Percentiles rank a stretch among this genome's conserved stretches.
Evolutionary conservation across 148 eudicot genomes (phyloP).

Genomic region (Chenopodium album): DNA sequence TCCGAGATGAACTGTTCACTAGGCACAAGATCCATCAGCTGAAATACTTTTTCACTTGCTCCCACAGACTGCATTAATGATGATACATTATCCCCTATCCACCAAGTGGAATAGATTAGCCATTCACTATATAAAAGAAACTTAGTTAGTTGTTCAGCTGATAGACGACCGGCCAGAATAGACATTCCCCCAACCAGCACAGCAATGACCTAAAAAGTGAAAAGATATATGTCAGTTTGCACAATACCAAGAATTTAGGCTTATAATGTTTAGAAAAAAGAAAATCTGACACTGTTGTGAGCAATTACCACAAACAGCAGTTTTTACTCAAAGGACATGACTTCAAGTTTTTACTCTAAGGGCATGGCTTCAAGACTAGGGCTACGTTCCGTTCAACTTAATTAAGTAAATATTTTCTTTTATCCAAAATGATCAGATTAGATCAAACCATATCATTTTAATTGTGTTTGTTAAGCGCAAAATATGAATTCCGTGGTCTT

Average conservation of each 20-base stretch:
- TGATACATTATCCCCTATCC: constrained; percentile 94
- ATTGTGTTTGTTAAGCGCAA: too few relatives aligned
- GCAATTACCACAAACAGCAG: not conserved
- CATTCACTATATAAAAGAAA: constrained; percentile 96
- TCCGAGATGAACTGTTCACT: constrained; percentile 71
- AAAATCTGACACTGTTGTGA: not conserved
- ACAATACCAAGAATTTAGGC: not conserved
- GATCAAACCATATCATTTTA: too few relatives aligned
- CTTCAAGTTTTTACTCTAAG: too few relatives aligned
- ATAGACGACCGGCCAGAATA: constrained; percentile 73
- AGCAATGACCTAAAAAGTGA: constrained; percentile 71
- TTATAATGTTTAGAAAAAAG: not conserved
- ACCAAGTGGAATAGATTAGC: constrained; percentile 99
- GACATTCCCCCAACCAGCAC: constrained; percentile 96
- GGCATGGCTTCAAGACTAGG: too few relatives aligned
- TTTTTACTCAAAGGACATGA: too few relatives aligned
- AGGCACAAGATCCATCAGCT: constrained; percentile 80
- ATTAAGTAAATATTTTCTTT: too few relatives aligned
- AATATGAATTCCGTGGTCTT: too few relatives aligned
- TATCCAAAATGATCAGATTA: too few relatives aligned
- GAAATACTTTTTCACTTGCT: constrained; percentile 99
- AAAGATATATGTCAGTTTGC: constrained; percentile 23
- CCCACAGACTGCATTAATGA: constrained; percentile 97
- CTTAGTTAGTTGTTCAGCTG: constrained; percentile 97
- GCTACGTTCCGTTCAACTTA: too few relatives aligned